Evolutionary conservation across 345 rosid species (phyloP), one percentile per base, ranked within the genome.

Genomic region (Citrus australasica): DNA sequence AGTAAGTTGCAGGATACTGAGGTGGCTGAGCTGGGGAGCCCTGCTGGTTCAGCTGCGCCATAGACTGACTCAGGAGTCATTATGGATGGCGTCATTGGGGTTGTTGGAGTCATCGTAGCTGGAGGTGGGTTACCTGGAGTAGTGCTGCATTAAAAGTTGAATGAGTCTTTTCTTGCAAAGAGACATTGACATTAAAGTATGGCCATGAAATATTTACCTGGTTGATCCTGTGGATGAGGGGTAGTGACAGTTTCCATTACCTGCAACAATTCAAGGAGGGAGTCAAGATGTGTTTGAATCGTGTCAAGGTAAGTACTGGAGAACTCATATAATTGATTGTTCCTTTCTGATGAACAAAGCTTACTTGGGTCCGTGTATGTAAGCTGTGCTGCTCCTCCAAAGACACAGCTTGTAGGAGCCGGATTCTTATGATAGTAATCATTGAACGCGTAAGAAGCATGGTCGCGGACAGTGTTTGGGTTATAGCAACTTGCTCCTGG

Each of bases 391-490:
- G 96, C 72, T 78, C 99, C 99, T 82, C 98, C 97, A 35, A 96
- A 96, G 55, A 66, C 89, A 73, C 99, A 94, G 89, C 99, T 96
- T 38, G 93, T 88, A 38, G 98, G 84, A 78, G 25, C 86, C 55
- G 99, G 98, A 80, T 94, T 94, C 92, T 97, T 97, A 80, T 87
- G 98, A 85, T 97, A 97, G 87, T 97, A 97, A 55, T 88, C 87
- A 80, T 94, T 93, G 93, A 94, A 97, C 74, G 98, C 98, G 79
- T 86, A 94, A 58, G 98, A 97, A 74, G 98, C 99, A 80, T 97
- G 99, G 75, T 93, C 95, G 9, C 70, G 86, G 30, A 91, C 0
- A 7, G 90, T 91, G 82, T 78, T 91, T 5, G 98, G 98, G 32
- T 97, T 88, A 78, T 89, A 92, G 74, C 99, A 96, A 79, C 85